Evolutionary conservation across 192 early-diverging fungal species (phyloP), one percentile per base, ranked within the genome.

Genomic region (Glomus cerebriforme): DNA sequence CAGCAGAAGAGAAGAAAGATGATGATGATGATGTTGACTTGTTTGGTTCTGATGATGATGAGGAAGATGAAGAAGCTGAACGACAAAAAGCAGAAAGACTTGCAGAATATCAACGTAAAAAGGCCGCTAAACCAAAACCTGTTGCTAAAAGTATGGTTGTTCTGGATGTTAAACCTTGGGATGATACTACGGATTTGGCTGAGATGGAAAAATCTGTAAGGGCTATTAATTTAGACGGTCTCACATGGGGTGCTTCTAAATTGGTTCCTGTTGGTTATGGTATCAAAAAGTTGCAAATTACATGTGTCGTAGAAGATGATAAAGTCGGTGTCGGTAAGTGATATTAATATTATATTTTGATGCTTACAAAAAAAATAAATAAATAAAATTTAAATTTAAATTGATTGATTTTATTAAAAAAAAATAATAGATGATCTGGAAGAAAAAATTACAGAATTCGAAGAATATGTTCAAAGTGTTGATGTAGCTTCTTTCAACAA

Each of bases 131-230:
- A 88, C 95, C 95, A 75, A 92, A 92, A 85, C 86, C 90, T 72
- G 89, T 90, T 80, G 96, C 95, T 87, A 98, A 97, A 91, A 96
- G 96, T 81, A 90, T 93, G 87, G 86, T 97, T 82, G 90, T 92
- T 83, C 90, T 96, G 45, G 97, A 97, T 79, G 92, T 98, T 83
- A 97, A 98, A 93, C 96, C 96, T 72, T 98, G 97, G 97, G 97
- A 97, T 86, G 95, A 97, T 87, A 96, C 97, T 79, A 98, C 96
- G 72, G 88, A 92, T 77, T 93, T 98, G 90, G 89, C 80, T 49
- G 94, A 85, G 43, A 85, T 98, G 49, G 92, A 94, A 82, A 84
- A 82, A 31, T 77, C 79, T 75, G 93, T 98, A 86, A 88, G 89
- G 81, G 81, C 77, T 60, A 95, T 98, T 70, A 76, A 79, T 35